phyloP scores from a whole-genome alignment of 1,139 yeast genomes.

The Taphrina populina region DNA sequence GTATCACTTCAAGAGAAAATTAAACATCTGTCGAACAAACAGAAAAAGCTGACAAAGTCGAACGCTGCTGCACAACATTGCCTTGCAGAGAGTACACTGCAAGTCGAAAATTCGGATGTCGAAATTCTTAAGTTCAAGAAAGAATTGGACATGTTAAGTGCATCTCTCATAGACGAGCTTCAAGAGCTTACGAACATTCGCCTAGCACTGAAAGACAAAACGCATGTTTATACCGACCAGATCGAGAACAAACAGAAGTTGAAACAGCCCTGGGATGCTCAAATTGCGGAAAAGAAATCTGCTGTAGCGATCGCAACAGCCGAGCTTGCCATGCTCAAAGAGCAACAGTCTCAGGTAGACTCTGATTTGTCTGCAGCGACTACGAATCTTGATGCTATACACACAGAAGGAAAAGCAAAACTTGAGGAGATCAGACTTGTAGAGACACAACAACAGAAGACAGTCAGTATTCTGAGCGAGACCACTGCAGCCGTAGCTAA shows the following conservation, averaged over 20 bases:
- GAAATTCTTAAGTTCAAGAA: constrained; percentile 48
- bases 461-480: neutral
- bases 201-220: constrained; percentile 67
- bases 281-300: constrained; percentile 64
- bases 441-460: constrained; percentile 10
- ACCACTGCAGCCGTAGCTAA: constrained; percentile 32
- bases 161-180: constrained; percentile 56
- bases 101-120: constrained; percentile 52
- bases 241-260: constrained; percentile 63
- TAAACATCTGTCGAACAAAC: constrained; percentile 60
- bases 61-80: constrained; percentile 47
- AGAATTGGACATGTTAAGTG: constrained; percentile 49
- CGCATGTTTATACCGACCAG: constrained; percentile 61
- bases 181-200: constrained; percentile 61
- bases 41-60: constrained; percentile 60
- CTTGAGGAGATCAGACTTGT: constrained; percentile 52
- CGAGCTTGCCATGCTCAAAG: constrained; percentile 60
- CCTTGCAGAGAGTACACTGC: constrained; percentile 51
- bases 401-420: constrained; percentile 59
- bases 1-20: constrained; percentile 74
- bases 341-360: constrained; percentile 51
- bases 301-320: constrained; percentile 65
- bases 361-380: constrained; percentile 48
- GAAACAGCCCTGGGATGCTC: constrained; percentile 80
- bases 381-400: constrained; percentile 52